Percentiles rank a stretch among this genome's conserved stretches.
These are phyloP conservation scores for Protea cynaroides DNA, from an alignment of 164 flowering plant species.

Conservation along the genomic window DNA sequence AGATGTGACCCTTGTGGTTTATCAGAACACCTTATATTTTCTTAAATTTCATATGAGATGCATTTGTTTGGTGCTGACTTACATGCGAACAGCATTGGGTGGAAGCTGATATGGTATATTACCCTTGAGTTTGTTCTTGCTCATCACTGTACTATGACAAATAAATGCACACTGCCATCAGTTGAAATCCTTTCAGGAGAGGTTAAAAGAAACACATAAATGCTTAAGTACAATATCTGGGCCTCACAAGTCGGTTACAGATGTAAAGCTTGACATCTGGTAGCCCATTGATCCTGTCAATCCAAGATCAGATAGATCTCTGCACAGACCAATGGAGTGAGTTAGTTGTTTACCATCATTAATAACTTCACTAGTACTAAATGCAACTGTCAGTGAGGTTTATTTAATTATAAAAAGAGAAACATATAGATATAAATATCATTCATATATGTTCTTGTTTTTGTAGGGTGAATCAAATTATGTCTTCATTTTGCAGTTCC, in stretches of 20 bases:
- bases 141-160: conserved; percentile 87
- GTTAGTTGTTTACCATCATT: background rate
- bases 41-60: background rate
- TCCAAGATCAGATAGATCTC: conserved; percentile 61
- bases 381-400: background rate
- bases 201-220: conserved; percentile 3
- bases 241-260: conserved; percentile 79
- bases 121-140: conserved; percentile 74
- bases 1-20: background rate
- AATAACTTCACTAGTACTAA: background rate
- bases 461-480: too few species aligned
- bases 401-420: too few species aligned
- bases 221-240: conserved; percentile 10
- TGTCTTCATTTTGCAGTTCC: too few species aligned
- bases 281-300: conserved; percentile 77
- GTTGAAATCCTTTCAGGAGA: conserved; percentile 11
- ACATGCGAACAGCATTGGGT: conserved; percentile 57
- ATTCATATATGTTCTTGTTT: too few species aligned
- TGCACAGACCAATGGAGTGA: conserved; percentile 25
- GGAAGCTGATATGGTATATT: conserved; percentile 91
- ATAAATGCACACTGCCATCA: conserved; percentile 23
- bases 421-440: too few species aligned
- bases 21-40: background rate
- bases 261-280: conserved; percentile 61
- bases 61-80: conserved; percentile 25